Evolutionary conservation across 768 basidiomycete species (phyloP), one percentile per base, ranked within the genome.

Genomic region (Dacryopinax spathularia): DNA sequence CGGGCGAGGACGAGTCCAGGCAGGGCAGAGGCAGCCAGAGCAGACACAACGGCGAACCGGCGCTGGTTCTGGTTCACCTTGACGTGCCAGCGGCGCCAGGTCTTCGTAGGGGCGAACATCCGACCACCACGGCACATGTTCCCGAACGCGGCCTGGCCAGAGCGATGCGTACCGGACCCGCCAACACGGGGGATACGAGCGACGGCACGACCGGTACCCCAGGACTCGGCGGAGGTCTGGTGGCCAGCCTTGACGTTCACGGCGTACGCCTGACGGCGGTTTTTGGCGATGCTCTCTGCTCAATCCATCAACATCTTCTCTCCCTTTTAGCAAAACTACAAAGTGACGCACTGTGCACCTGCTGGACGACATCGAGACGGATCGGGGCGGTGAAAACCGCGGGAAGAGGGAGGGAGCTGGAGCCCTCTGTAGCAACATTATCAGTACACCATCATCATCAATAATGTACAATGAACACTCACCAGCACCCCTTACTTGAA

Each of bases 51-150:
- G 63, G 96, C 96, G 76, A 92, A 99, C 68, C 96, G 89, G 75
- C 90, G 90, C 79, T 98, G 94, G 84, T 94, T 95, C 82, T 93
- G 90, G 86, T 94, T 94, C 66, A 97, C 90, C 81, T 97, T 99
- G 81, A 98, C 89, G 80, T 99, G 96, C 96, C 96, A 99, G 77
- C 86, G 94, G 79, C 95, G 88, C 95, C 94, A 98, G 74, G 85
- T 90, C 82, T 96, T 97, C 79, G 95, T 98, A 18, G 96, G 96
- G 31, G 95, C 95, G 78, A 99, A 98, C 96, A 99, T 98, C 74
- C 96, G 92, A 81, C 96, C 96, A 74, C 96, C 95, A 77, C 96
- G 90, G 83, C 95, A 98, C 96, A 99, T 98, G 88, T 98, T 98
- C 73, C 96, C 96, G 80, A 98, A 98, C 33, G 96, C 96, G 75